Conservation (phyloP, 306 rosid genomes). For the Fragaria nilgerrensis region DNA sequence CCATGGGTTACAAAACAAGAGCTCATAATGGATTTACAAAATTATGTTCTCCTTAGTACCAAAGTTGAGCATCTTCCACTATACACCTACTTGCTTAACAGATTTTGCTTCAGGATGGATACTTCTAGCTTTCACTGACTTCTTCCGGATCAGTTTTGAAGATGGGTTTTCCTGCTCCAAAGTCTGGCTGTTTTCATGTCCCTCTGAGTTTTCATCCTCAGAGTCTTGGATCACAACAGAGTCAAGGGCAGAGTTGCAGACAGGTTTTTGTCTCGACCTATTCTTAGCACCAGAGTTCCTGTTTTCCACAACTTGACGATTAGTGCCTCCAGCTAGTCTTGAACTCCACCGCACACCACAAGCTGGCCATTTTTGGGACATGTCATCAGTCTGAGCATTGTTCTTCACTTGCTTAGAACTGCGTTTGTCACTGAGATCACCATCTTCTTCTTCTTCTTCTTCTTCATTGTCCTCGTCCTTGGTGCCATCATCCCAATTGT, state of each 20-base stretch:
- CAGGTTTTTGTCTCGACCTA: slow-evolving; percentile 76
- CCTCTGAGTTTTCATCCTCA: slow-evolving; percentile 31
- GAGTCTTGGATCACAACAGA: slow-evolving; percentile 49
- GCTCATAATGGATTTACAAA: slow-evolving; percentile 1
- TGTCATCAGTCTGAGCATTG: slow-evolving; percentile 13
- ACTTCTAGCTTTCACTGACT: slow-evolving; percentile 11
- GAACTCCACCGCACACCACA: slow-evolving; percentile 40
- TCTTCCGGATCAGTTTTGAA: slow-evolving; percentile 4
- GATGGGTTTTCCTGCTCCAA: neutral
- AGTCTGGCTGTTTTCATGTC: neutral
- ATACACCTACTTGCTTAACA: neutral
- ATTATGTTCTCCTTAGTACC: neutral
- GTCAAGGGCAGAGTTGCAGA: slow-evolving; percentile 64
- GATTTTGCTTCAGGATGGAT: neutral
- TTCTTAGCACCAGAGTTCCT: slow-evolving; percentile 56
- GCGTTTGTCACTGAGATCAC: slow-evolving; percentile 23
- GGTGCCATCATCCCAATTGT: slow-evolving; percentile 27
- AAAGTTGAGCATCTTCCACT: slow-evolving; percentile 1
- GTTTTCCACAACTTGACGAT: slow-evolving; percentile 38
- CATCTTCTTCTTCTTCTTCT: slow-evolving; percentile 27
- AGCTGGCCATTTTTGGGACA: slow-evolving; percentile 2
- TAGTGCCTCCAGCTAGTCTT: slow-evolving; percentile 45
- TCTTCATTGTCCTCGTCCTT: slow-evolving; percentile 27
- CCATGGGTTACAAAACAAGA: neutral
- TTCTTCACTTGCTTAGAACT: slow-evolving; percentile 34